phyloP scores from a whole-genome alignment of 768 basidiomycete species.

The Lactarius evosmus region DNA sequence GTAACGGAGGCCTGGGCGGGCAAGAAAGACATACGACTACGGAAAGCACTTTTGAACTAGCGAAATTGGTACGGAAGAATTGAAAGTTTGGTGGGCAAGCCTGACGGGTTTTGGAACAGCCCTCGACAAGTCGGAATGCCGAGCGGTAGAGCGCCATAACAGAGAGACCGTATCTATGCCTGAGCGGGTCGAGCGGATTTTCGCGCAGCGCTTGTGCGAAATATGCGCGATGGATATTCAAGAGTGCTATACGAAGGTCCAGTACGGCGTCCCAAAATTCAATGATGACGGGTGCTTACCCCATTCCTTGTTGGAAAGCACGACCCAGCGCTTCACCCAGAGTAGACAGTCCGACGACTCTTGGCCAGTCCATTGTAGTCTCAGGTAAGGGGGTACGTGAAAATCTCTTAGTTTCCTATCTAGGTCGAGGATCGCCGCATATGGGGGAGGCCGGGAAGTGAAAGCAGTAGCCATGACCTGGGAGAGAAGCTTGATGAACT shows the following conservation, averaged over 20 bases:
- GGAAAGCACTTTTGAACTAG: conserved; percentile 68
- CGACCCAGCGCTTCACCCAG: conserved; percentile 26
- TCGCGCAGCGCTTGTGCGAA: conserved; percentile 67
- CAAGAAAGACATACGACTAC: conserved; percentile 50
- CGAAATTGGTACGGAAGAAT: conserved; percentile 44
- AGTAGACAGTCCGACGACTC: conserved; percentile 7
- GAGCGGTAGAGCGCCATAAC: conserved; percentile 71
- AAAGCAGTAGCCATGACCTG: conserved; percentile 35
- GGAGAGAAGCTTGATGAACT: conserved; percentile 50
- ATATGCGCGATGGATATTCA: conserved; percentile 65
- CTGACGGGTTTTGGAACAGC: conserved; percentile 44
- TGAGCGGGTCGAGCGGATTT: conserved; percentile 50
- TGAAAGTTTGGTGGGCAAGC: conserved; percentile 37
- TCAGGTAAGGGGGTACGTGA: conserved; percentile 45
- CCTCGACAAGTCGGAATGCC: conserved; percentile 60
- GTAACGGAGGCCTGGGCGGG: not conserved
- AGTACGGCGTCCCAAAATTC: conserved; percentile 20
- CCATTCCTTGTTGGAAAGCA: conserved; percentile 33
- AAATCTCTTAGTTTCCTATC: conserved; percentile 63
- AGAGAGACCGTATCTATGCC: conserved; percentile 64
- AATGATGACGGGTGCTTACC: conserved; percentile 29
- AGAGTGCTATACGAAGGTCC: conserved; percentile 42
- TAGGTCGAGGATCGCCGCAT: conserved; percentile 51
- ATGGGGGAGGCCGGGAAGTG: conserved; percentile 46
- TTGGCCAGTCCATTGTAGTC: conserved; percentile 35